These are phyloP conservation scores for Alternaria arborescens DNA, from an alignment of 2,329 filamentous ascomycete species.

Conservation along the genomic window DNA sequence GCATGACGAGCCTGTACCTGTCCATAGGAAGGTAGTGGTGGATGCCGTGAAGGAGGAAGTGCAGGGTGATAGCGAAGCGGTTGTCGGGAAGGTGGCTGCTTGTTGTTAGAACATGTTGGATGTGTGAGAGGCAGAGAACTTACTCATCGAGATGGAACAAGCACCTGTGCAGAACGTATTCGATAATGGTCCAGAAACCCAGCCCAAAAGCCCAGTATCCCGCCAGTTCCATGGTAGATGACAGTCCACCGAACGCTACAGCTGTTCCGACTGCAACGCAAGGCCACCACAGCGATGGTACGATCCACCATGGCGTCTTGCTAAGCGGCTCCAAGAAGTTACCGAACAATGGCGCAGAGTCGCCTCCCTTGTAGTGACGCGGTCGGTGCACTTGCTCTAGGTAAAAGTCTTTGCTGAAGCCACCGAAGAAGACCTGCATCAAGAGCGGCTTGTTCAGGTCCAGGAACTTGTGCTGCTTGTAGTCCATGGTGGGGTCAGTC, in stretches of 20 bases:
- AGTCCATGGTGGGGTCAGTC: slow-evolving; percentile 79
- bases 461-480: slow-evolving; percentile 90
- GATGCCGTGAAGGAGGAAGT: slow-evolving; percentile 95
- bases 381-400: slow-evolving; percentile 95
- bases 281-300: slow-evolving; percentile 88
- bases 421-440: slow-evolving; percentile 85
- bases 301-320: slow-evolving; percentile 92
- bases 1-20: slow-evolving; percentile 96
- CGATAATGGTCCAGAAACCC: slow-evolving; percentile 85
- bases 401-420: slow-evolving; percentile 95
- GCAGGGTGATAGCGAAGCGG: slow-evolving; percentile 80
- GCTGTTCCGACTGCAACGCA: slow-evolving; percentile 75
- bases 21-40: slow-evolving; percentile 99
- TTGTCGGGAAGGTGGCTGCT: slow-evolving; percentile 87
- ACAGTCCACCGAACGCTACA: slow-evolving; percentile 68
- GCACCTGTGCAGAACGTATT: slow-evolving; percentile 88
- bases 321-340: slow-evolving; percentile 98
- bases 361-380: slow-evolving; percentile 92
- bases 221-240: slow-evolving; percentile 54
- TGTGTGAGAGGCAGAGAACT: slow-evolving; percentile 46
- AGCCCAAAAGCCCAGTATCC: slow-evolving; percentile 76
- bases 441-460: slow-evolving; percentile 87
- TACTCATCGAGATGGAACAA: slow-evolving; percentile 95
- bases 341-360: slow-evolving; percentile 91
- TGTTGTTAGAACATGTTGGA: slow-evolving; percentile 15